phyloP scores from a whole-genome alignment of 768 basidiomycete species.

The Saitozyma podzolica region DNA sequence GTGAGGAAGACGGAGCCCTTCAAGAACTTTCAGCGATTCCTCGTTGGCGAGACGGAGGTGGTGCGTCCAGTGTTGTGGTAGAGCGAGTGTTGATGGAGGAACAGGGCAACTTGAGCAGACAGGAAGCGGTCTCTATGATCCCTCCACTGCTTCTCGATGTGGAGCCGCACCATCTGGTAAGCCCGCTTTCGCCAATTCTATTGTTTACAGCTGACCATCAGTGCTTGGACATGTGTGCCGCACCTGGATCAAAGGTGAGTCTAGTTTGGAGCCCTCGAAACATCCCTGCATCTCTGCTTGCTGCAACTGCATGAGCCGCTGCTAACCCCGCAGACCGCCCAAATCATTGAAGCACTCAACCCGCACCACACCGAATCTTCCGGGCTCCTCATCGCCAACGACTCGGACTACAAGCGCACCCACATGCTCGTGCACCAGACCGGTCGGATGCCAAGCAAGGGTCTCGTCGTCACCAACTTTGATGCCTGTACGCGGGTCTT shows the following conservation, averaged over 20 bases:
- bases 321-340: conserved; percentile 68
- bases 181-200: too few species aligned
- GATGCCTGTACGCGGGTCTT: conserved; percentile 78
- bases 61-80: conserved; percentile 57
- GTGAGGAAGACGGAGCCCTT: conserved; percentile 85
- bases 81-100: conserved; percentile 3
- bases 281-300: not conserved
- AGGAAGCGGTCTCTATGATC: conserved; percentile 99
- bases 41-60: conserved; percentile 97
- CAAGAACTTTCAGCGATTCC: conserved; percentile 90
- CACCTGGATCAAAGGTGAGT: conserved; percentile 88
- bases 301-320: not conserved
- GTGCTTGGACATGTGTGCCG: conserved; percentile 93
- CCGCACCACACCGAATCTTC: conserved; percentile 69
- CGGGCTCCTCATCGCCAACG: conserved; percentile 91
- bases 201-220: too few species aligned
- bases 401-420: conserved; percentile 88
- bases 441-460: conserved; percentile 85
- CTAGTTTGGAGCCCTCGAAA: not conserved
- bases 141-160: conserved; percentile 93
- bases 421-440: conserved; percentile 97
- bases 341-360: conserved; percentile 92
- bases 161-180: conserved; percentile 76
- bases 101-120: conserved; percentile 90
- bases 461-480: conserved; percentile 91